Conservation (phyloP, 176 grass and related monocot genomes). For the Cymbopogon citratus region DNA sequence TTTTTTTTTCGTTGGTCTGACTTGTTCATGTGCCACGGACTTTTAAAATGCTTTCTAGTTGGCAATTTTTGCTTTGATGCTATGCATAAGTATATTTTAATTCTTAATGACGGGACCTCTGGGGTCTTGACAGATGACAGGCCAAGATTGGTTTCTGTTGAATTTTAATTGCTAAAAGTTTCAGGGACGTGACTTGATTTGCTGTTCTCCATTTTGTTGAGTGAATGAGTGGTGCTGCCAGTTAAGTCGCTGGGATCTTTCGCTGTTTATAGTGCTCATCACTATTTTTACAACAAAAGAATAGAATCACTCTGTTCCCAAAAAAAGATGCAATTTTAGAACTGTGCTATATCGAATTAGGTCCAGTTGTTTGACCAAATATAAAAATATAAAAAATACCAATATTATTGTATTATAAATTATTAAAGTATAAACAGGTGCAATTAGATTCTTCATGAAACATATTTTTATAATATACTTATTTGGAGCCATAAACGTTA, state of each 20-base stretch:
- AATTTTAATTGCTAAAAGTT: not conserved
- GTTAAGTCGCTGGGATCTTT: constrained; percentile 21
- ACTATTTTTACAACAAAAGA: not conserved
- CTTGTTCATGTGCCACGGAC: not conserved
- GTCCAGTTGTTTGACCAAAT: no score
- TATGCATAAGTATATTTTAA: not conserved
- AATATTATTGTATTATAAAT: no score
- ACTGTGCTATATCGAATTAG: no score
- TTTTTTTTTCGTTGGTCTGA: not conserved
- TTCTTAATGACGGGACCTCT: not conserved
- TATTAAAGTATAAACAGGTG: no score
- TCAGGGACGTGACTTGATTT: constrained; percentile 8
- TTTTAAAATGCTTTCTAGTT: not conserved
- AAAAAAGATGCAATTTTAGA: no score
- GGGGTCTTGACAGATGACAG: not conserved
- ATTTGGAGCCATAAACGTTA: no score
- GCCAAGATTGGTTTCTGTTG: constrained; percentile 2
- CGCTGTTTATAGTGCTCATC: constrained; percentile 1
- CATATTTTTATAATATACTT: no score
- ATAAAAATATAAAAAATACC: no score
- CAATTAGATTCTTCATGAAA: no score
- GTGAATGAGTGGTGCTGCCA: not conserved
- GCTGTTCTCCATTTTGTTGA: constrained; percentile 21
- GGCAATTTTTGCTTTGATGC: not conserved
- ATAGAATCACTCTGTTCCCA: no score